Base-by-base conservation (phyloP, 2,329 filamentous ascomycete species). In the Paraconiothyrium sp. region DNA sequence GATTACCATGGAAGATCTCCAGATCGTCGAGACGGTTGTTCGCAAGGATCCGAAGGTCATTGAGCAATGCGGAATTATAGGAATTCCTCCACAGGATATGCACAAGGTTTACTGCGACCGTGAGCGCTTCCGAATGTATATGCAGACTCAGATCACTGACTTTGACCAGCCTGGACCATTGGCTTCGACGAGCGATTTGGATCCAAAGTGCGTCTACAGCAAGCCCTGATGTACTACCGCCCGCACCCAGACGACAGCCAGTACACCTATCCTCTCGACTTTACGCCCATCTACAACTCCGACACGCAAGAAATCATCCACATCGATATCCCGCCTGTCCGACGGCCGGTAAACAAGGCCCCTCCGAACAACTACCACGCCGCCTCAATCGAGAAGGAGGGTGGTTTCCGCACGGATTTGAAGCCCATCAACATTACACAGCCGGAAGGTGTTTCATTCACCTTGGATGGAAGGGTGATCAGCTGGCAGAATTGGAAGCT, bases 141-240 rank as follows among this genome's bases (percentile, higher is more conserved):
- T 46, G 9, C 30, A 46, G 16, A 14, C 24, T 24, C n/a, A 24
- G 24, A 62, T 24, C 47, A 49, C 67, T 72, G 34, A 76, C 27
- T 20, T 30, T 58, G 37, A 13, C 10, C 63, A 89, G 87, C 92
- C 11, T 97, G 94, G 94, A 97, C 94, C 0, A 97, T 97, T 78
- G 94, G 94, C 52, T 97, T 93, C 75, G 94, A 97, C 71, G 92
- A 96, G 81, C 90, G 94, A 48, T 95, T 93, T 72, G 94, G 93
- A 64, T 94, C 82, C 76, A 84, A 84, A 47, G 84, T 92, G 47
- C 89, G 94, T 58, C 86, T 97, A 4, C 94, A 97, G 80, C 94
- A 97, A 80, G 94, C 93, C 1, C 83, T 97, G 58, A 97, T 97
- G 93, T 97, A 97, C 84, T 97, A 96, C 79, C 89, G 94, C 16